Conservation (phyloP, 257 asterid species). For the Perilla frutescens region DNA sequence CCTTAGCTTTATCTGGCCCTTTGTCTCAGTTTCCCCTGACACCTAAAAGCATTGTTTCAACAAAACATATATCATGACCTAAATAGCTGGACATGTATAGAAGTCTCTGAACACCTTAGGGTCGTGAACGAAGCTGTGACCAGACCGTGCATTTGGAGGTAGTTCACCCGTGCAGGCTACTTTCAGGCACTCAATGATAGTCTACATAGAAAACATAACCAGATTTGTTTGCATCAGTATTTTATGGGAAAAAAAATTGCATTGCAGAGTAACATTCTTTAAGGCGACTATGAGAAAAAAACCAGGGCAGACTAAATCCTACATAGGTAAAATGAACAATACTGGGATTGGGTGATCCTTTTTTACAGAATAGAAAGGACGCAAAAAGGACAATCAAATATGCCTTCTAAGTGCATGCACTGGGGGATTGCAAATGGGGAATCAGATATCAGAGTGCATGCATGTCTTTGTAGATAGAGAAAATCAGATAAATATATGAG, state of each 20-base stretch:
- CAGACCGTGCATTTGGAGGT: conserved; percentile 97
- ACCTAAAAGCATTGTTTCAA: conserved; percentile 56
- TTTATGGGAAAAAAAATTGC: not conserved
- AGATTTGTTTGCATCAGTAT: not conserved
- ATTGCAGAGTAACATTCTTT: conserved; percentile 17
- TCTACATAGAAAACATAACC: conserved; percentile 44
- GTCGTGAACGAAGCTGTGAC: conserved; percentile 95
- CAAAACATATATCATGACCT: conserved; percentile 21
- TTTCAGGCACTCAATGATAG: conserved; percentile 97
- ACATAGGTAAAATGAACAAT: conserved; percentile 6
- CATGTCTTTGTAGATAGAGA: not conserved
- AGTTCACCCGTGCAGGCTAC: conserved; percentile 96
- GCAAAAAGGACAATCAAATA: not conserved
- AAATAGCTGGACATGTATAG: conserved; percentile 1
- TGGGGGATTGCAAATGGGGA: conserved; percentile 3
- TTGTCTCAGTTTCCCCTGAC: conserved; percentile 99
- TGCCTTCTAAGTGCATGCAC: conserved; percentile 4
- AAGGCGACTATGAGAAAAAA: not conserved
- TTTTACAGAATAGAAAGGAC: conserved; percentile 10
- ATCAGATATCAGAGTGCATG: not conserved
- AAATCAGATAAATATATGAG: not conserved
- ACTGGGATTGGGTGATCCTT: conserved; percentile 11
- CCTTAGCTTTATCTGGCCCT: conserved; percentile 97
- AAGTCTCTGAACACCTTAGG: conserved; percentile 68
- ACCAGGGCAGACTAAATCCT: conserved; percentile 11